These are phyloP conservation scores for Ambrosiella beaveri DNA, from an alignment of 2,329 filamentous ascomycete genomes.

Conservation along the genomic window DNA sequence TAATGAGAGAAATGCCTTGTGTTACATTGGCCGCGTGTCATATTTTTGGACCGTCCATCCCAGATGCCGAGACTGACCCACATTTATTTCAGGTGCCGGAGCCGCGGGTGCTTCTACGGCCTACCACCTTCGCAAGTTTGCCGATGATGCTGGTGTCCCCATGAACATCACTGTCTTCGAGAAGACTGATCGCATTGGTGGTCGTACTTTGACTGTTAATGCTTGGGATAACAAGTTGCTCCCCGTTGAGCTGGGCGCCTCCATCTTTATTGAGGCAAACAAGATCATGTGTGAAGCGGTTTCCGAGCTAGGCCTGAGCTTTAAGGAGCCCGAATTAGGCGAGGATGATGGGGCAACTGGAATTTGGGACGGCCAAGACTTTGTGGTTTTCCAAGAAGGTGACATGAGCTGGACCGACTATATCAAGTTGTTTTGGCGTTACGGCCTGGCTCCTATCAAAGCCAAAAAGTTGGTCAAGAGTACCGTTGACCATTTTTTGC, in stretches of 20 bases:
- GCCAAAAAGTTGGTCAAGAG: constrained; percentile 55
- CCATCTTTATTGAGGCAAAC: constrained; percentile 79
- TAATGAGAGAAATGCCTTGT: neutral
- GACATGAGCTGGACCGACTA: constrained; percentile 62
- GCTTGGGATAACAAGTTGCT: constrained; percentile 49
- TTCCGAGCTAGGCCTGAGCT: constrained; percentile 49
- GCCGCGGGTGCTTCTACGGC: constrained; percentile 75
- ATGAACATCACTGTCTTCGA: constrained; percentile 83
- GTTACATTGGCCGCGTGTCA: neutral
- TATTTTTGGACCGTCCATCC: neutral
- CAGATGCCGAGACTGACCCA: neutral
- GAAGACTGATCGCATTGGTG: constrained; percentile 58
- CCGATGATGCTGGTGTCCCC: constrained; percentile 37
- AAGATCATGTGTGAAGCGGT: constrained; percentile 62
- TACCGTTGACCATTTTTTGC: constrained; percentile 55
- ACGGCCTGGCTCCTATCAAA: constrained; percentile 61
- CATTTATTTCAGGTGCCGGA: constrained; percentile 51
- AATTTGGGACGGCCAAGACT: constrained; percentile 66
- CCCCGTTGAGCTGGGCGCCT: constrained; percentile 74
- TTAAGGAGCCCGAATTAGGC: constrained; percentile 27
- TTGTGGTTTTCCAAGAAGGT: constrained; percentile 22
- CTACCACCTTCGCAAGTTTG: constrained; percentile 62
- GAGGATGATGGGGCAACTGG: constrained; percentile 34
- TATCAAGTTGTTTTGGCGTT: constrained; percentile 66
- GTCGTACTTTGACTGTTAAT: constrained; percentile 71